Base-by-base conservation (phyloP, 2,329 filamentous ascomycete species). In the Remersonia thermophila region DNA sequence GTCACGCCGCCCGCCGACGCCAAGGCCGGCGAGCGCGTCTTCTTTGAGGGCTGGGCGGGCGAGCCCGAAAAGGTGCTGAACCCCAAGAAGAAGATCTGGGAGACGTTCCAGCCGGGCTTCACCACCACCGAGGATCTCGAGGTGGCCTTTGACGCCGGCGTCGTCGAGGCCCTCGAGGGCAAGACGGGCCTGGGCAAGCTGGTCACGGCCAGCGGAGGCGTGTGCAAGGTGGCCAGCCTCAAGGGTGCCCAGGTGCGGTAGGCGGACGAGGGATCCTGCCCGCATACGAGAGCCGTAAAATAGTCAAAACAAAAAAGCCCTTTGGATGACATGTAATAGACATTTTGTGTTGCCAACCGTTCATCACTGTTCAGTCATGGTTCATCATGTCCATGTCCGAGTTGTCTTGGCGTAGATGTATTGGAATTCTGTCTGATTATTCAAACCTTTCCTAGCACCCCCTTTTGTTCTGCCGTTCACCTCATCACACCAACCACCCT, bases 81-180 rank as follows among this genome's bases (percentile, higher is more conserved):
- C 71, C 91, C 91, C 40, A 98, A 98, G 80, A 98, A 96, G 78
- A 96, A 96, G 78, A 68, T 96, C 43, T 96, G 89, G 87, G 91
- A 98, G 70, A 84, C 73, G 8, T 84, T 94, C 63, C 89, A 96
- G 69, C 86, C 87, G 1, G 91, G 89, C 0, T 96, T 96, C 65
- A 93, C 83, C 20, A 98, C 89, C 7, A 93, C 81, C 1, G 80
- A 80, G 7, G 62, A 60, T 32, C 67, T 89, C 35, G 82, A 87
- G 61, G 89, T 94, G 26, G 86, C 72, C 0, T 98, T 96, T 55
- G 83, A 96, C 52, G 83, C 82, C 3, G 70, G 63, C 30, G 77
- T 67, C 31, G 83, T 94, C 26, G 80, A 83, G 60, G 76, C 80
- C 59, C 65, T 89, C 40, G 51, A 52, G 45, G 77, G 80, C 52